Evolutionary conservation across 768 basidiomycete genomes (phyloP).

Genomic region (Leccinum rimulosum): DNA sequence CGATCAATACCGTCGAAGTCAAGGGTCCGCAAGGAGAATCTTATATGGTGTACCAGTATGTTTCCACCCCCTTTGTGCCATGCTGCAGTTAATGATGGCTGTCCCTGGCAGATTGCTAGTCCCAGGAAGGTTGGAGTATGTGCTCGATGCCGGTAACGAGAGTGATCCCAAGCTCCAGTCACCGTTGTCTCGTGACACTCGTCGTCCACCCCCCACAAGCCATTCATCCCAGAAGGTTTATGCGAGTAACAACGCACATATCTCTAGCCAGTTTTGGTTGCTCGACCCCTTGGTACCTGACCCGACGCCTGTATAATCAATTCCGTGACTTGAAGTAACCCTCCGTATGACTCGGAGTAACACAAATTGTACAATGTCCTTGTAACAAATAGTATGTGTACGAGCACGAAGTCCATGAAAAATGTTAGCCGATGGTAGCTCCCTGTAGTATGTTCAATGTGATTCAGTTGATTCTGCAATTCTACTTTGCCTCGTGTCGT

Average conservation of each 20-base stretch:
- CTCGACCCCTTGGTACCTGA: background rate
- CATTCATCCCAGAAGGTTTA: background rate
- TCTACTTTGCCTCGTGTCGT: too few relatives aligned
- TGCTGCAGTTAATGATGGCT: background rate
- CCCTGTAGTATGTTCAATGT: too few relatives aligned
- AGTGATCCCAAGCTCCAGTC: background rate
- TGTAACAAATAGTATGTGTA: too few relatives aligned
- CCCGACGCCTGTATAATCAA: too few relatives aligned
- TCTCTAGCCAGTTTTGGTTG: slow-evolving; percentile 3
- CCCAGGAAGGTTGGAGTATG: background rate
- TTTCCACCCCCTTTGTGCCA: too few relatives aligned
- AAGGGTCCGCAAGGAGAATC: background rate
- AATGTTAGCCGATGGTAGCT: too few relatives aligned
- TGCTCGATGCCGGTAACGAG: slow-evolving; percentile 1
- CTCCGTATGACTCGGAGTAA: too few relatives aligned
- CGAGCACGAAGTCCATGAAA: too few relatives aligned
- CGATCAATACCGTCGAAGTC: background rate
- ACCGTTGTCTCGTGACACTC: too few relatives aligned
- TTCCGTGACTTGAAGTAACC: too few relatives aligned
- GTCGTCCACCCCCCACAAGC: background rate
- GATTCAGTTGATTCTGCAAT: too few relatives aligned
- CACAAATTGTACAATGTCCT: too few relatives aligned
- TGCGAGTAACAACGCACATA: background rate
- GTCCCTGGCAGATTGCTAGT: background rate
- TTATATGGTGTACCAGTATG: background rate